phyloP scores from a whole-genome alignment of 225 moss, liverwort and hornwort species.

The Sphagnum tenellum region DNA sequence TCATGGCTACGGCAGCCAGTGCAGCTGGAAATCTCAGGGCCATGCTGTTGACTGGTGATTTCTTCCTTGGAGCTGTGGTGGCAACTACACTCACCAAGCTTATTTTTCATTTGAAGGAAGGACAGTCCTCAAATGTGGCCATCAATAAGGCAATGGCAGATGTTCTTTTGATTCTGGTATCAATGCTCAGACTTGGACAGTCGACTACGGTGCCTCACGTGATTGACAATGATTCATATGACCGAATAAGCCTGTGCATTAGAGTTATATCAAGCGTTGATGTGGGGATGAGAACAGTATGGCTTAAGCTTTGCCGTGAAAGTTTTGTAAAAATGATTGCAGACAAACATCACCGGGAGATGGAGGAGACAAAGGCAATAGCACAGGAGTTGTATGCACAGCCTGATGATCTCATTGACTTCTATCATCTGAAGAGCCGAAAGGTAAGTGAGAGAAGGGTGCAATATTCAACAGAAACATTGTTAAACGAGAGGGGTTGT shows the following conservation, averaged over 20 bases:
- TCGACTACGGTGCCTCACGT: conserved; percentile 79
- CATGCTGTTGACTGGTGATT: conserved; percentile 84
- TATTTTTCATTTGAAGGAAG: conserved; percentile 66
- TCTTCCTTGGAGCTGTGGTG: conserved; percentile 89
- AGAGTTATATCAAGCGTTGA: conserved; percentile 78
- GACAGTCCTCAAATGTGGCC: conserved; percentile 29
- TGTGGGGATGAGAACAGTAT: conserved; percentile 74
- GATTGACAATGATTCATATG: conserved; percentile 82
- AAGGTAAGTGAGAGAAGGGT: conserved; percentile 36
- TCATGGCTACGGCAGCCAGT: conserved; percentile 19
- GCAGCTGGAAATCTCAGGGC: conserved; percentile 64
- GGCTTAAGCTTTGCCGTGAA: conserved; percentile 85
- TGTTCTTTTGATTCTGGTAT: conserved; percentile 69
- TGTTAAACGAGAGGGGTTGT: background rate
- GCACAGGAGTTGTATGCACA: conserved; percentile 73
- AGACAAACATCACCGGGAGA: conserved; percentile 86
- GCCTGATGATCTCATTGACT: conserved; percentile 98
- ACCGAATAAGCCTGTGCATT: conserved; percentile 78
- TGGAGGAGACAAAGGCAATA: conserved; percentile 85
- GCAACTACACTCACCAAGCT: conserved; percentile 83
- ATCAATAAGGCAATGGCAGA: conserved; percentile 77
- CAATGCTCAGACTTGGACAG: conserved; percentile 81
- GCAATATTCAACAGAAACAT: background rate
- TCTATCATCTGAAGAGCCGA: conserved; percentile 89
- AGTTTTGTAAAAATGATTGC: conserved; percentile 93